Percentiles rank a stretch among this genome's conserved stretches.
Evolutionary conservation across 768 basidiomycete genomes (phyloP).

Genomic region (Cystobasidiopsis lactophilus): DNA sequence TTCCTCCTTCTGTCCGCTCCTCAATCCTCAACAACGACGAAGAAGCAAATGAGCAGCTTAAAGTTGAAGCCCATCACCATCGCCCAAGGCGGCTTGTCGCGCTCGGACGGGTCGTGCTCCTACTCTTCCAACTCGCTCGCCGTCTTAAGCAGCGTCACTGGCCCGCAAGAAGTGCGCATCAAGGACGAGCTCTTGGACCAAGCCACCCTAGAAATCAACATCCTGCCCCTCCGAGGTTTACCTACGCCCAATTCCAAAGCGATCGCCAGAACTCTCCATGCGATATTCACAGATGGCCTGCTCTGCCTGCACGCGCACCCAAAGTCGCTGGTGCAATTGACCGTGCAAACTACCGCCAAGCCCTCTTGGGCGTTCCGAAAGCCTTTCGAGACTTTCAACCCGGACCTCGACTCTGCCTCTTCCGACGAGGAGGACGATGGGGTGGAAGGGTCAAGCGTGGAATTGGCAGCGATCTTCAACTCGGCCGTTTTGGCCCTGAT

Average conservation of each 20-base stretch:
- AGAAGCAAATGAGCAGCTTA: too few species aligned
- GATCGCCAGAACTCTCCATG: conserved; percentile 19
- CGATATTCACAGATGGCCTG: conserved; percentile 22
- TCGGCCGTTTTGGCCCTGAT: conserved; percentile 23
- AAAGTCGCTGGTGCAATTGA: conserved; percentile 26
- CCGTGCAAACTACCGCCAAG: conserved; percentile 25
- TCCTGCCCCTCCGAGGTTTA: conserved; percentile 24
- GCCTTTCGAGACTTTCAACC: conserved; percentile 11
- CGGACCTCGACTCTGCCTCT: too few species aligned
- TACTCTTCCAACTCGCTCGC: conserved; percentile 25
- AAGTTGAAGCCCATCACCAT: not conserved
- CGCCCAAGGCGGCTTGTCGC: conserved; percentile 21
- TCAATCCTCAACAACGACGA: too few species aligned
- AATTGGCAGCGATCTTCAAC: conserved; percentile 24
- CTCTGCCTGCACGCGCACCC: conserved; percentile 25
- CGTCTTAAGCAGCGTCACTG: conserved; percentile 24
- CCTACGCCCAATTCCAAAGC: conserved; percentile 24
- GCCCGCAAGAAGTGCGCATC: conserved; percentile 27
- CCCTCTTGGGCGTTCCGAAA: conserved; percentile 13
- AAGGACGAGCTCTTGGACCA: conserved; percentile 26
- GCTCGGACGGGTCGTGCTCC: conserved; percentile 27
- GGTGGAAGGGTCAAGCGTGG: conserved; percentile 6
- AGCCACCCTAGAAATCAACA: conserved; percentile 26
- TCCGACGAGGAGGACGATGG: not conserved
- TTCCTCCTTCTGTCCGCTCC: too few species aligned